Base-by-base conservation (phyloP, 257 asterid species). In the Solanum chmielewskii region DNA sequence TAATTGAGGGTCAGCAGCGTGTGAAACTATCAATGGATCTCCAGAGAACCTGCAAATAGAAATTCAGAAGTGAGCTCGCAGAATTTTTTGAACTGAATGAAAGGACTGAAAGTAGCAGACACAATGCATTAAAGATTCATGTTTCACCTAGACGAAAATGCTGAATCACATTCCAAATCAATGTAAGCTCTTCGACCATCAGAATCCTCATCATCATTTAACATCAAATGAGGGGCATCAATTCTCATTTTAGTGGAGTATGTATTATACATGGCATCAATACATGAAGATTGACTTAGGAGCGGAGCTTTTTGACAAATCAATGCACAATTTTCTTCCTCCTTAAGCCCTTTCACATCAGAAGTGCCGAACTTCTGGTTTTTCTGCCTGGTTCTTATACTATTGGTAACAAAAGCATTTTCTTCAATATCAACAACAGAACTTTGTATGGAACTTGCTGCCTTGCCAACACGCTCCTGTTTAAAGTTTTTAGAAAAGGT, bases 151-250 rank as follows among this genome's bases (percentile, higher is more conserved):
- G 90, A 90, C 27, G 87, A 88, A 70, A 87, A 83, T 49, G 86
- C 93, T 85, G 95, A 88, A 76, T 92, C 97, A 91, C 91, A 88
- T 66, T 92, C 98, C 83, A 93, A 89, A 89, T 94, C 96, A 86
- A 93, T 90, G 90, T 84, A 89, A 73, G 88, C 88, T 35, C 87
- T 82, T 91, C 86, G 16, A 85, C 89, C 85, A 76, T 88, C 37
- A 77, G 89, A 77, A 47, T 81, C 90, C 45, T 88, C 86, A 71
- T 91, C 92, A 87, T 91, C 89, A 29, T 85, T 85, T 90, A 87
- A 86, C 66, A 47, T 78, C 59, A 85, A 66, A 39, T 52, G 86
- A 47, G 84, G 88, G 86, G 89, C 88, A 86, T 89, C 90, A 80
- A 73, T 74, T 70, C 80, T 85, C 86, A 87, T 83, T 74, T 59